Base-by-base conservation (phyloP, 306 rosid species). In the Calophaca sinica region DNA sequence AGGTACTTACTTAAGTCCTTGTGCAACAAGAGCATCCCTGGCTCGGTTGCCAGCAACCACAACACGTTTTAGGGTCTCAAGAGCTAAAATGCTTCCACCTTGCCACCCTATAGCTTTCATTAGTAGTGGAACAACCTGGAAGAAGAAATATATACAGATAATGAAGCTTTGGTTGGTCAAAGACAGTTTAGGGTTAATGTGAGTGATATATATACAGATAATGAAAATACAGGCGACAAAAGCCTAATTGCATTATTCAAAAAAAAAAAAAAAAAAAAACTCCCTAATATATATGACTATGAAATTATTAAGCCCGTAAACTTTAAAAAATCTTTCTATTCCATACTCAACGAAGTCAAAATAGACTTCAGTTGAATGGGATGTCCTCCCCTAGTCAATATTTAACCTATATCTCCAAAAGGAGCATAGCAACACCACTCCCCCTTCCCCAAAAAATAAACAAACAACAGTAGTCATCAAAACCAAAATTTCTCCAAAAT, bases 81-180 rank as follows among this genome's bases (percentile, higher is more conserved):
- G 97, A 77, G 97, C 97, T 72, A 94, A 85, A 83, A 94, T 92
- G 87, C 97, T 92, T 85, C 99, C 99, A 33, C 99, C 96, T 82
- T 88, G 97, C 99, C 99, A 94, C 76, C 99, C 99, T 77, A 94
- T 92, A 66, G 99, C 99, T 83, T 94, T 94, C 99, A 94, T 92
- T 44, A 94, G 87, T 58, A 94, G 88, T 11, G 99, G 99, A 84
- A 94, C 99, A 20, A 94, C 99, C 99, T 94, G 85, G 68, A 20
- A 20, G 26, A 20, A 20, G 26, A 20, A 20, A 20, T 20, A 20
- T 20, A 1, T 20, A 20, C 26, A 20, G 26, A 20, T 20, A 20
- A 20, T 20, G 0, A 20, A 20, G 1, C 26, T 20, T 20, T 20
- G 26, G 26, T 20, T 20, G 26, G 44, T 55, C 5, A 78, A 58